Conservation (phyloP, 2,329 filamentous ascomycete genomes). For the Neonectria hederae region DNA sequence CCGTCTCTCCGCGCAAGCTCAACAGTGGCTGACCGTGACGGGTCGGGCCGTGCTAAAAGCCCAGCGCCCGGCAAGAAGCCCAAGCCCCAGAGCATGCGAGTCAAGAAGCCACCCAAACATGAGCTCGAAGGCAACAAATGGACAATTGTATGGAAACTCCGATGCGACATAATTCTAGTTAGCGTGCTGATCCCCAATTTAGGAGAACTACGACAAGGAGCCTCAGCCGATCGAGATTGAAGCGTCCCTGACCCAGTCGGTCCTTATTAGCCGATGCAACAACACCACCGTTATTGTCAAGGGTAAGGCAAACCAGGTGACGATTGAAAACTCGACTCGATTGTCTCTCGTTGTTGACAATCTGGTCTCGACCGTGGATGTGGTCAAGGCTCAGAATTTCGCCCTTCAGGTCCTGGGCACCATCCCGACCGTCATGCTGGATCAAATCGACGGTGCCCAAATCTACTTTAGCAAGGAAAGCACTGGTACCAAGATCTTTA, state of each 20-base stretch:
- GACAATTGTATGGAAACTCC: slow-evolving; percentile 71
- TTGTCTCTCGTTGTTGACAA: slow-evolving; percentile 89
- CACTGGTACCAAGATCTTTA: slow-evolving; percentile 81
- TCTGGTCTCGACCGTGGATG: slow-evolving; percentile 89
- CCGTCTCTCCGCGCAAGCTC: slow-evolving; percentile 81
- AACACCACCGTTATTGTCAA: slow-evolving; percentile 89
- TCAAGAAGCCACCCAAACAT: slow-evolving; percentile 82
- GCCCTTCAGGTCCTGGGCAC: slow-evolving; percentile 90
- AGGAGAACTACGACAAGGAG: slow-evolving; percentile 92
- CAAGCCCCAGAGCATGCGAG: slow-evolving; percentile 85
- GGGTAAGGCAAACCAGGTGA: slow-evolving; percentile 97
- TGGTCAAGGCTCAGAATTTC: slow-evolving; percentile 95
- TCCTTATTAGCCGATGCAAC: slow-evolving; percentile 91
- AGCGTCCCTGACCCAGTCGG: slow-evolving; percentile 83
- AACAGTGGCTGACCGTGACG: slow-evolving; percentile 69
- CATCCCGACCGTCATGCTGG: slow-evolving; percentile 87
- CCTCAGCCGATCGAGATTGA: slow-evolving; percentile 79
- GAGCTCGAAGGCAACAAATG: slow-evolving; percentile 91
- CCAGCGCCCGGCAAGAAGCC: slow-evolving; percentile 88
- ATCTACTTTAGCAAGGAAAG: slow-evolving; percentile 88
- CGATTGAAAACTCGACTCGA: slow-evolving; percentile 87
- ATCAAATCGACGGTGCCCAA: slow-evolving; percentile 90
- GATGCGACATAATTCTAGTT: not conserved
- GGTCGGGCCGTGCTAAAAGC: slow-evolving; percentile 75
- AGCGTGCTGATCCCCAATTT: slow-evolving; percentile 11